These are phyloP conservation scores for Litchi chinensis DNA, from an alignment of 345 rosid genomes.

Conservation along the genomic window DNA sequence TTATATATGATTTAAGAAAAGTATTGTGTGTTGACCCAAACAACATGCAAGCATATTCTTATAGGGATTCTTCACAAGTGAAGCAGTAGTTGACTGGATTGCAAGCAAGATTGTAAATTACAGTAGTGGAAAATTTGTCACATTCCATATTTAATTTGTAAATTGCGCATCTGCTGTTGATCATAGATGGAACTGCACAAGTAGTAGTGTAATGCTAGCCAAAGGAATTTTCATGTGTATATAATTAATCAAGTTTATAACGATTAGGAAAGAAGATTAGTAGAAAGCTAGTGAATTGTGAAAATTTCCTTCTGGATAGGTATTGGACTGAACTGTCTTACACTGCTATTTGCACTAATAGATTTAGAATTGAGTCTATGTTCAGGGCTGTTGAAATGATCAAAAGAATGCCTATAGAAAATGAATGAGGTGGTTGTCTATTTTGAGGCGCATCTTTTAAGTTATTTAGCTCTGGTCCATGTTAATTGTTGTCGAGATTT, in stretches of 20 bases:
- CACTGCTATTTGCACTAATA: background rate
- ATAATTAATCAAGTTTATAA: background rate
- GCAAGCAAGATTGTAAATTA: background rate
- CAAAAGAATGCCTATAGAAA: background rate
- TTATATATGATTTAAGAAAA: too few relatives aligned
- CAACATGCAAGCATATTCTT: background rate
- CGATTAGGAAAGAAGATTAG: background rate
- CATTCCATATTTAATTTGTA: background rate
- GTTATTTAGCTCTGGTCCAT: background rate
- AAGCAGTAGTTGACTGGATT: constrained; percentile 3
- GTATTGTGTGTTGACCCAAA: background rate
- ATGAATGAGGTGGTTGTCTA: background rate
- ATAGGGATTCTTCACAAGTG: background rate
- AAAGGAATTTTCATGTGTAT: background rate
- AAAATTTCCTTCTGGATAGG: background rate
- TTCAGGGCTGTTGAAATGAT: background rate
- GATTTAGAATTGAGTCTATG: constrained; percentile 2
- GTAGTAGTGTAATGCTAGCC: background rate
- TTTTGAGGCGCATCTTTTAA: background rate
- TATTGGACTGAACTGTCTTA: background rate
- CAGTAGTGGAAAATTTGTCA: background rate
- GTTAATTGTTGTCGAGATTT: background rate
- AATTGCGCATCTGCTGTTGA: background rate
- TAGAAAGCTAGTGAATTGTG: background rate
- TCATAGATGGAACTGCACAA: background rate